phyloP scores from a whole-genome alignment of 768 basidiomycete genomes.

The Psilocybe azurescens region DNA sequence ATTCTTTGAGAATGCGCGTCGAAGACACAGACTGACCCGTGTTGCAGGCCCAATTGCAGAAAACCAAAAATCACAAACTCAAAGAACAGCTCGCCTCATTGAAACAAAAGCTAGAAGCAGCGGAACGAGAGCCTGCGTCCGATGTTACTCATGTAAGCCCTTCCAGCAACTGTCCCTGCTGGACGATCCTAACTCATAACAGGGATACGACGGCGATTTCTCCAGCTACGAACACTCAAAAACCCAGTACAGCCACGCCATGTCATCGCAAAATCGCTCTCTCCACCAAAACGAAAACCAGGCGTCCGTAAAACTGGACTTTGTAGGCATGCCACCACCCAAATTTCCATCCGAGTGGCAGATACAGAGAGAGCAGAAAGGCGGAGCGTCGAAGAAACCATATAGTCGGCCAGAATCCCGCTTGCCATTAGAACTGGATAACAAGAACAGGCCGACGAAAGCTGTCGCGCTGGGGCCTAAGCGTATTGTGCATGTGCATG shows the following conservation, averaged over 20 bases:
- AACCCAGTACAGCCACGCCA: conserved; percentile 17
- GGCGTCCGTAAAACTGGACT: conserved; percentile 28
- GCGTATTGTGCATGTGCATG: conserved; percentile 24
- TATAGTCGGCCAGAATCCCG: conserved; percentile 21
- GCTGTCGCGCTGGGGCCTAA: conserved; percentile 46
- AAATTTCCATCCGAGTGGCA: conserved; percentile 45
- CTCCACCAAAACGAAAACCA: conserved; percentile 23
- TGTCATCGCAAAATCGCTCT: conserved; percentile 8
- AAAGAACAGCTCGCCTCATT: conserved; percentile 25
- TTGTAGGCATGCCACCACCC: conserved; percentile 45
- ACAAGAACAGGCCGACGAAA: conserved; percentile 37
- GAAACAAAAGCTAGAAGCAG: conserved; percentile 18
- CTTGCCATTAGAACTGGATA: conserved; percentile 44
- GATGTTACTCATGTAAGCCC: conserved; percentile 16
- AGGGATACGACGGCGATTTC: conserved; percentile 33
- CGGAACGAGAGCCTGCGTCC: conserved; percentile 24
- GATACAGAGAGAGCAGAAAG: conserved; percentile 18
- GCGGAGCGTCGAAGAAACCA: conserved; percentile 28
- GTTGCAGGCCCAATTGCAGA: conserved; percentile 25
- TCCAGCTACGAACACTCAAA: conserved; percentile 26
- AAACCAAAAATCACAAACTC: conserved; percentile 28
- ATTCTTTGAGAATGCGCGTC: neutral
- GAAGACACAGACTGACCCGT: neutral
- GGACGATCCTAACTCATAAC: neutral
- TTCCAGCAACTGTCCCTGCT: no score